Evolutionary conservation across 768 basidiomycete genomes (phyloP).

Genomic region (Suillus ampliporus): DNA sequence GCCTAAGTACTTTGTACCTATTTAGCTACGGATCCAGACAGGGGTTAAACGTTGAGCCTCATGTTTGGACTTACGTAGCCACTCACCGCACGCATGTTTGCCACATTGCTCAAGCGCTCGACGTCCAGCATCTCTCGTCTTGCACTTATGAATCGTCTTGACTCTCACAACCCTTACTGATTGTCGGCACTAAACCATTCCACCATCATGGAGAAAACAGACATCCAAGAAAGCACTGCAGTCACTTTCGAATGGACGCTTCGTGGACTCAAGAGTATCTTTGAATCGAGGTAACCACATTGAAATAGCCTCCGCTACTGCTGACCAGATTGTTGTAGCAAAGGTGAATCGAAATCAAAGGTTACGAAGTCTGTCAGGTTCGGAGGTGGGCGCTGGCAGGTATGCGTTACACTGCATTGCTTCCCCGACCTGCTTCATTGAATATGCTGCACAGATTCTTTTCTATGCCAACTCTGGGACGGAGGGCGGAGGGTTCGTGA

Average conservation of each 20-base stretch:
- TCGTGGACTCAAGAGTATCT: constrained; percentile 68
- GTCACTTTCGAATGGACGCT: constrained; percentile 82
- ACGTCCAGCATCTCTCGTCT: neutral
- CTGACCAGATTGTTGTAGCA: constrained; percentile 40
- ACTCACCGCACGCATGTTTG: neutral
- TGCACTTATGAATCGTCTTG: neutral
- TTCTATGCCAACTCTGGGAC: constrained; percentile 86
- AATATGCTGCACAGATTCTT: constrained; percentile 56
- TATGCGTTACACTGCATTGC: constrained; percentile 31
- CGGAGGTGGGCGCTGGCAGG: constrained; percentile 80
- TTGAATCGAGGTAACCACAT: constrained; percentile 62
- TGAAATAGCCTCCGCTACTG: neutral
- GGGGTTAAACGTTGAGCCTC: neutral
- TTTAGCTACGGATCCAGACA: constrained; percentile 4
- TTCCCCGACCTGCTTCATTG: neutral
- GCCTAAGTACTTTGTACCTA: neutral
- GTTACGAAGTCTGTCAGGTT: constrained; percentile 78
- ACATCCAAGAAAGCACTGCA: constrained; percentile 57
- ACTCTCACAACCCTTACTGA: neutral
- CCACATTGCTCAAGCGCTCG: neutral
- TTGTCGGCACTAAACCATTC: neutral
- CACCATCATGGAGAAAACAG: constrained; percentile 37
- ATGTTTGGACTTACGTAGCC: neutral
- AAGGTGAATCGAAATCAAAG: constrained; percentile 80
- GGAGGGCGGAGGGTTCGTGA: constrained; percentile 64